Conservation (phyloP, 192 early-diverging fungal genomes). For the Pilobolus umbonatus region DNA sequence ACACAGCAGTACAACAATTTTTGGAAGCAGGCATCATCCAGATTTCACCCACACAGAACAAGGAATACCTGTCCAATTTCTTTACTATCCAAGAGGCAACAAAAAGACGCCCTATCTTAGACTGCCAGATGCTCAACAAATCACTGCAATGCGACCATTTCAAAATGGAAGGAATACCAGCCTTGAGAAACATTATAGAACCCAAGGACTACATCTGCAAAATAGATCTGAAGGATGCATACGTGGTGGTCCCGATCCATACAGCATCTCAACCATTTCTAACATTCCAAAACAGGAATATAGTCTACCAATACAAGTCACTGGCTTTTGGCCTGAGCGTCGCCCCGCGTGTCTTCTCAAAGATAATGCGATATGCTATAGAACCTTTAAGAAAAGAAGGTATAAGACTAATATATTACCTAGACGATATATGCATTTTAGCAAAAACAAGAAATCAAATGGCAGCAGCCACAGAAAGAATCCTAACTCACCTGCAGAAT, state of each 20-base stretch:
- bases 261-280: constrained; percentile 1
- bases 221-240: constrained; percentile 24
- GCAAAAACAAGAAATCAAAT: constrained; percentile 2
- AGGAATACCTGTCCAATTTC: constrained; percentile 1
- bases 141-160: constrained; percentile 23
- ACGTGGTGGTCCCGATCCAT: constrained; percentile 21
- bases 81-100: constrained; percentile 16
- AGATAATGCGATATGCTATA: constrained; percentile 17
- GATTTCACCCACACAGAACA: neutral
- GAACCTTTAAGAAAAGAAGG: constrained; percentile 10
- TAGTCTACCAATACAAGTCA: constrained; percentile 10
- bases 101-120: constrained; percentile 9
- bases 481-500: neutral
- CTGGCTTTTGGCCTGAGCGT: constrained; percentile 20
- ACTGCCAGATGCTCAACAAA: constrained; percentile 13
- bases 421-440: constrained; percentile 20
- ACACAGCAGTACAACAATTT: constrained; percentile 12
- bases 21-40: constrained; percentile 1
- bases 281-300: constrained; percentile 1
- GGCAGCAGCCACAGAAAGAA: neutral
- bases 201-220: constrained; percentile 17
- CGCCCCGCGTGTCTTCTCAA: constrained; percentile 18
- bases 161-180: constrained; percentile 30
- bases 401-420: constrained; percentile 14
- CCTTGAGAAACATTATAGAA: constrained; percentile 20